Evolutionary conservation across 805 yeast genomes (phyloP).

Genomic region (Clavispora vitiphila): DNA sequence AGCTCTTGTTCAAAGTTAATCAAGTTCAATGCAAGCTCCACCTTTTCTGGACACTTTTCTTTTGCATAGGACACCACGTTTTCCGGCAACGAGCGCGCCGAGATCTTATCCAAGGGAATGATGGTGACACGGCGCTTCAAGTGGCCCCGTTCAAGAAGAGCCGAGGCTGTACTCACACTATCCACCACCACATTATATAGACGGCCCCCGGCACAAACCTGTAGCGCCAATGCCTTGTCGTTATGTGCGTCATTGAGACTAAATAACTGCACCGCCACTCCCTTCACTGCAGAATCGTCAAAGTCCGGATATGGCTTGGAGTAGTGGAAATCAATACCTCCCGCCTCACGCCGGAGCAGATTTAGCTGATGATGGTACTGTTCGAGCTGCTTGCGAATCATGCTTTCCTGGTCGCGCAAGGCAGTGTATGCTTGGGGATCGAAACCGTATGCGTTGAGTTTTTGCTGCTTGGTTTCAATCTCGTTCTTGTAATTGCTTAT

Average conservation of each 20-base stretch:
- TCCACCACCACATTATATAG: slow-evolving; percentile 89
- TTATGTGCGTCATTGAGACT: slow-evolving; percentile 49
- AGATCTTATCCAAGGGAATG: slow-evolving; percentile 84
- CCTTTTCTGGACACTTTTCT: slow-evolving; percentile 73
- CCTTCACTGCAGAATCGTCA: slow-evolving; percentile 62
- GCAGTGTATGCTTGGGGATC: slow-evolving; percentile 42
- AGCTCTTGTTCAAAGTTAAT: slow-evolving; percentile 71
- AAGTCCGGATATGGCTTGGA: slow-evolving; percentile 60
- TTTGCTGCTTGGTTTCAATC: slow-evolving; percentile 32
- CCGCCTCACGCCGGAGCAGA: slow-evolving; percentile 54
- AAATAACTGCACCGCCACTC: slow-evolving; percentile 86
- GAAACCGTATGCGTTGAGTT: slow-evolving; percentile 53
- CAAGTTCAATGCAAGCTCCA: slow-evolving; percentile 82
- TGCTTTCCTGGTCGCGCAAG: slow-evolving; percentile 42
- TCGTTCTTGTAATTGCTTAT: slow-evolving; percentile 39
- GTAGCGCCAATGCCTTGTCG: slow-evolving; percentile 75
- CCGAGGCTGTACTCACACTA: slow-evolving; percentile 78
- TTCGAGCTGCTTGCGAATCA: slow-evolving; percentile 14
- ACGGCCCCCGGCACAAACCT: slow-evolving; percentile 90
- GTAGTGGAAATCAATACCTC: slow-evolving; percentile 74
- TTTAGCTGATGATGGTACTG: slow-evolving; percentile 46
- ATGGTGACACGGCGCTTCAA: slow-evolving; percentile 81
- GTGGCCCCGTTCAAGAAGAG: slow-evolving; percentile 71
- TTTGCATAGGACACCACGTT: slow-evolving; percentile 62
- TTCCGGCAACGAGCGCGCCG: slow-evolving; percentile 51